Conservation (phyloP, 31 red algal genomes). For the Porphyra umbilicalis region DNA sequence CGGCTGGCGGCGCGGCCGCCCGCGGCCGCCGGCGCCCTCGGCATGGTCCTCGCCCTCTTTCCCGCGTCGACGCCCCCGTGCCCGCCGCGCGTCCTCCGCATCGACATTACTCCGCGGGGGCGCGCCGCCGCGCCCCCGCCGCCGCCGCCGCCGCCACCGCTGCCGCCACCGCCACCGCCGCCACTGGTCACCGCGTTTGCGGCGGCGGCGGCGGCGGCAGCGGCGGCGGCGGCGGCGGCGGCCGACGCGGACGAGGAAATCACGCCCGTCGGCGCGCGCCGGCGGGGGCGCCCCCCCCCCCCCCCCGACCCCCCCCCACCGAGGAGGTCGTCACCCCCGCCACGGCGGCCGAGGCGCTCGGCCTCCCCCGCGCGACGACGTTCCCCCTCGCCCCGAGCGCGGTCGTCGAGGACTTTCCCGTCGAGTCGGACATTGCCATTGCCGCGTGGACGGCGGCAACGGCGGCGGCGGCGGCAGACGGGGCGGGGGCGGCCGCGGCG, state of each 20-base stretch:
- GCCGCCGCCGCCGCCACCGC: background rate
- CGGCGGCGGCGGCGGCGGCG: background rate
- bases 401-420: background rate
- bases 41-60: background rate
- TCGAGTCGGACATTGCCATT: background rate
- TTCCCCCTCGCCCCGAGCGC: background rate
- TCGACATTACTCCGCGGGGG: background rate
- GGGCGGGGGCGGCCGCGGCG: too few relatives aligned
- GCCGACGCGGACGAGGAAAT: background rate
- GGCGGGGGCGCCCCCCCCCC: too few relatives aligned
- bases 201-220: background rate
- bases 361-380: background rate
- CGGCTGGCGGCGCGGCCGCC: background rate
- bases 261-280: background rate
- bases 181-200: background rate
- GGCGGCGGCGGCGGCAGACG: background rate
- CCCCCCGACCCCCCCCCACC: background rate
- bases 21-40: background rate
- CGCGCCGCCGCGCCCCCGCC: background rate
- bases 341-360: background rate
- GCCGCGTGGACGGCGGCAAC: background rate
- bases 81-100: background rate
- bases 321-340: background rate
- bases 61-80: background rate
- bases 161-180: background rate